Conservation (phyloP, 1,284 basidiomycete species). For the Sphaerobolus stellatus region DNA sequence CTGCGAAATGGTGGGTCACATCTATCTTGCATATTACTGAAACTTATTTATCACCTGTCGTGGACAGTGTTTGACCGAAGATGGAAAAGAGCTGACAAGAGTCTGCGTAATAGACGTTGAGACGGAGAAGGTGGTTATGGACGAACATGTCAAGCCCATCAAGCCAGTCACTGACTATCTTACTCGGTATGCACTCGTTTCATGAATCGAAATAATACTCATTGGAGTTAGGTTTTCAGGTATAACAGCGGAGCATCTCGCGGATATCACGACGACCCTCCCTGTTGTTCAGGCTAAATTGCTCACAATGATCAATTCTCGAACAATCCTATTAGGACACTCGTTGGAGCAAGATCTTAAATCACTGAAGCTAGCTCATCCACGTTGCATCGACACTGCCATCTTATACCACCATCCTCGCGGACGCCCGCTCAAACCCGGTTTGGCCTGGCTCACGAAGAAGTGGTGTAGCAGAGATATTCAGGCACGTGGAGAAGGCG, state of each 20-base stretch:
- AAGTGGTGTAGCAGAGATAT: slow-evolving; percentile 89
- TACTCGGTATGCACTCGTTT: slow-evolving; percentile 58
- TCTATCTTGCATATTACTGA: too few relatives aligned
- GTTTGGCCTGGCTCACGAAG: slow-evolving; percentile 87
- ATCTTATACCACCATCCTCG: slow-evolving; percentile 86
- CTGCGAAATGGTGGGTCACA: too few relatives aligned
- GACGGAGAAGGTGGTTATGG: slow-evolving; percentile 72
- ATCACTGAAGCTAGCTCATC: slow-evolving; percentile 80
- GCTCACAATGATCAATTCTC: slow-evolving; percentile 56
- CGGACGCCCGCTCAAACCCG: slow-evolving; percentile 82
- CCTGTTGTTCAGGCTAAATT: slow-evolving; percentile 72
- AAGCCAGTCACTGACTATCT: slow-evolving; percentile 85
- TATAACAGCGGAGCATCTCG: slow-evolving; percentile 75
- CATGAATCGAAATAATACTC: neutral
- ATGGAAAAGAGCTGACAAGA: slow-evolving; percentile 83
- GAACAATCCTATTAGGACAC: slow-evolving; percentile 89
- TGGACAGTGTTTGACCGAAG: slow-evolving; percentile 86
- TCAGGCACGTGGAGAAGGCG: slow-evolving; percentile 72
- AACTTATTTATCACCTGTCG: too few relatives aligned
- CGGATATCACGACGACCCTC: slow-evolving; percentile 70
- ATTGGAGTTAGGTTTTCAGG: slow-evolving; percentile 73
- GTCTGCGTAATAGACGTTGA: slow-evolving; percentile 80
- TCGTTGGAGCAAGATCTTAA: slow-evolving; percentile 89
- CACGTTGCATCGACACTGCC: slow-evolving; percentile 86
- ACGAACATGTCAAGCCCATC: slow-evolving; percentile 82